These are phyloP conservation scores for Fusarium transvaalense DNA, from an alignment of 2,329 filamentous ascomycete species.

Conservation along the genomic window DNA sequence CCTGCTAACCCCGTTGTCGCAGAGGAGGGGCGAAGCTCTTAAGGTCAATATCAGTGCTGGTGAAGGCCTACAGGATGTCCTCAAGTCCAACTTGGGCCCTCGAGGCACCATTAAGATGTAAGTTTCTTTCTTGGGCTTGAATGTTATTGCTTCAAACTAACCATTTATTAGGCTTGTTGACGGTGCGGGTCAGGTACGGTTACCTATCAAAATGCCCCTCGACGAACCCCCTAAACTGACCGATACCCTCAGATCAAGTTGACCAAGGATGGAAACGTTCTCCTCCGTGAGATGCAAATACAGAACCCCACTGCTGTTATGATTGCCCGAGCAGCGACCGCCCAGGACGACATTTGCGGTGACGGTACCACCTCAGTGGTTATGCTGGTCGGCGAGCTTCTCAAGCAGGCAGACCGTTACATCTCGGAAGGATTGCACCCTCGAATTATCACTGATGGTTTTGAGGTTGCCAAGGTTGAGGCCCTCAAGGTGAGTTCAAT, in stretches of 20 bases:
- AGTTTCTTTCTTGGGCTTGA: constrained; percentile 16
- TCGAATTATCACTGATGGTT: constrained; percentile 95
- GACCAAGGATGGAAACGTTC: constrained; percentile 97
- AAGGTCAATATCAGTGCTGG: constrained; percentile 97
- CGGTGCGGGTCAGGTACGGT: constrained; percentile 73
- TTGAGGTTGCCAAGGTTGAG: constrained; percentile 95
- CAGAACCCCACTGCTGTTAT: constrained; percentile 97
- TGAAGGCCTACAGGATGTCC: constrained; percentile 91
- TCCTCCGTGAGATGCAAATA: constrained; percentile 86
- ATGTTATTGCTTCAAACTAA: constrained; percentile 44
- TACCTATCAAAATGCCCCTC: constrained; percentile 46
- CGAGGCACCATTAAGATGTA: constrained; percentile 97
- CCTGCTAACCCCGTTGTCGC: constrained; percentile 47
- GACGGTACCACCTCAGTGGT: constrained; percentile 98
- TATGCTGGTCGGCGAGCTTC: constrained; percentile 91
- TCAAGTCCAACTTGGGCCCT: constrained; percentile 96
- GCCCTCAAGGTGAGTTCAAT: constrained; percentile 76
- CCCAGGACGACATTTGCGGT: constrained; percentile 97
- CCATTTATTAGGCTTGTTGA: constrained; percentile 70
- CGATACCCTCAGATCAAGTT: constrained; percentile 82
- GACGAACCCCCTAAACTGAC: constrained; percentile 49
- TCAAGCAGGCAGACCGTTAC: constrained; percentile 97
- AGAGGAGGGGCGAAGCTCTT: constrained; percentile 97
- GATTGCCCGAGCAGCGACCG: constrained; percentile 87
- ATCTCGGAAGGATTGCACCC: constrained; percentile 98